phyloP scores from a whole-genome alignment of 306 rosid species.

The Pterocarpus macrocarpus region DNA sequence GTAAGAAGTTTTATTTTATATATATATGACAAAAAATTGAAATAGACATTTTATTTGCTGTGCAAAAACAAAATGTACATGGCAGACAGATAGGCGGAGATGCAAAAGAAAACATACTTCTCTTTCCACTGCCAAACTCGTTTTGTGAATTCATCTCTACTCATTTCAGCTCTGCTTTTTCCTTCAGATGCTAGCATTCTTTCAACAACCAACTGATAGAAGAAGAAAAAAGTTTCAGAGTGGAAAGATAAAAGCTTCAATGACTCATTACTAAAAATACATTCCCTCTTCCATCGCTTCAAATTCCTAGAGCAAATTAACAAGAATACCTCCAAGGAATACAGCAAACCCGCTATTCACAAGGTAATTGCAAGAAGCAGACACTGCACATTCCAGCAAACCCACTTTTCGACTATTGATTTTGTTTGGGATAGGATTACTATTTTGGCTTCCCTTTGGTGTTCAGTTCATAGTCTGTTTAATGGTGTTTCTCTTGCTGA shows the following conservation, averaged over 20 bases:
- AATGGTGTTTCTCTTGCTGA: too few species aligned
- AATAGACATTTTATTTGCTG: slow-evolving; percentile 27
- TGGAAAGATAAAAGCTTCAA: slow-evolving; percentile 37
- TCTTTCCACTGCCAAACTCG: slow-evolving; percentile 99
- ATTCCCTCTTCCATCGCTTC: not conserved
- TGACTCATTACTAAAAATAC: slow-evolving; percentile 13
- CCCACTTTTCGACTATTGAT: too few species aligned
- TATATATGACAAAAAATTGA: not conserved
- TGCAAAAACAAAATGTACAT: slow-evolving; percentile 30
- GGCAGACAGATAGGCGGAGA: slow-evolving; percentile 44
- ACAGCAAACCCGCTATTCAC: not conserved
- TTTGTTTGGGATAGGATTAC: too few species aligned
- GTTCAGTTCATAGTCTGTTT: too few species aligned
- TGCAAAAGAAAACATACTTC: slow-evolving; percentile 65
- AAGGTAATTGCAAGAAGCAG: not conserved
- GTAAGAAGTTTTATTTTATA: not conserved
- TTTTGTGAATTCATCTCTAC: slow-evolving; percentile 83
- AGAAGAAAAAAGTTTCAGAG: slow-evolving; percentile 45
- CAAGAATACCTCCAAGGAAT: slow-evolving; percentile 9
- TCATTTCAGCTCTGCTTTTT: slow-evolving; percentile 77
- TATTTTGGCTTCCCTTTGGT: too few species aligned
- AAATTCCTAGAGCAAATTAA: slow-evolving; percentile 2
- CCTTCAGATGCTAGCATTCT: slow-evolving; percentile 96
- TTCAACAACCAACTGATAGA: slow-evolving; percentile 92
- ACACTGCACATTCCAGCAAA: not conserved